These are phyloP conservation scores for Ephemerocybe angulata DNA, from an alignment of 768 basidiomycete genomes.

Conservation along the genomic window DNA sequence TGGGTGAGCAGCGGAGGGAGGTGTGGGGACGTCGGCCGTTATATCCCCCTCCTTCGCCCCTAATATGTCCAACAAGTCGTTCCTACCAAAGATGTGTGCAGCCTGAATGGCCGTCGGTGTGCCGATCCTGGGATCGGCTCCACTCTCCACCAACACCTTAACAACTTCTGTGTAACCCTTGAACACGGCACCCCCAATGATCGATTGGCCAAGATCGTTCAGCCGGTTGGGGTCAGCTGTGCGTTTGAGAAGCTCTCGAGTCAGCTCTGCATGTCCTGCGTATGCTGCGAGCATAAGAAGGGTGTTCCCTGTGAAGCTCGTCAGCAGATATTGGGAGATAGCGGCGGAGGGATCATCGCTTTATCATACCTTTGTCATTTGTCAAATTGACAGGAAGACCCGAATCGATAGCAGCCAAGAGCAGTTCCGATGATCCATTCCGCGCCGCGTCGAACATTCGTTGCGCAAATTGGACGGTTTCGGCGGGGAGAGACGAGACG, in stretches of 20 bases:
- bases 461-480: constrained; percentile 55
- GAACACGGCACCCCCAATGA: constrained; percentile 76
- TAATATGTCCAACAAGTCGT: constrained; percentile 50
- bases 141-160: constrained; percentile 45
- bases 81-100: constrained; percentile 63
- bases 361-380: constrained; percentile 56
- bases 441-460: constrained; percentile 77
- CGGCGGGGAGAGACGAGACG: constrained; percentile 30
- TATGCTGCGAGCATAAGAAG: constrained; percentile 79
- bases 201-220: constrained; percentile 71
- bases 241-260: constrained; percentile 48
- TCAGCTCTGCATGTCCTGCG: constrained; percentile 56
- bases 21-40: constrained; percentile 34
- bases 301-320: constrained; percentile 57
- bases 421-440: constrained; percentile 46
- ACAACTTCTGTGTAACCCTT: constrained; percentile 67
- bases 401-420: constrained; percentile 60
- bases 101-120: constrained; percentile 66
- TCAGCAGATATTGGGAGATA: not conserved
- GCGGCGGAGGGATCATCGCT: not conserved
- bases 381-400: constrained; percentile 72
- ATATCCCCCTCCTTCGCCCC: constrained; percentile 59
- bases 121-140: constrained; percentile 65
- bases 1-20: constrained; percentile 12
- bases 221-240: constrained; percentile 64